Base-by-base conservation (phyloP, 2,329 filamentous ascomycete species). In the Xylariaceae sp. region DNA sequence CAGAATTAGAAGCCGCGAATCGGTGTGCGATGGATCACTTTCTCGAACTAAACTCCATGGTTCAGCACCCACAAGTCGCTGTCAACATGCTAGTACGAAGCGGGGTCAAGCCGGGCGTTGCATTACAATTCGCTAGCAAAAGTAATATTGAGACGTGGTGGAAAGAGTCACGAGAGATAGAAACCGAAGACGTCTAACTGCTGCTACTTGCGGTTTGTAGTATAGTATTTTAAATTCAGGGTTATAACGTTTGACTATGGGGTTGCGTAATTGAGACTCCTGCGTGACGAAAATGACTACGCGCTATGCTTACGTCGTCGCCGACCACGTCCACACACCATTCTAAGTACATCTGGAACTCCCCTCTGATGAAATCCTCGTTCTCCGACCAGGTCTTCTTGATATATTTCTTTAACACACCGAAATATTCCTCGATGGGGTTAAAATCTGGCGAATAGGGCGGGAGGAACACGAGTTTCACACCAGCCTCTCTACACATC, bases 401-500 rank as follows among this genome's bases (percentile, higher is more conserved):
- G 6, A 38, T 39, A 39, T 39, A 44, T 16, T 39, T 27, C 22
- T 44, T 44, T 6, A 44, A 34, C 23, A 39, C 21, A n/a, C 21
- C 21, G 39, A 45, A 45, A 32, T 37, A 37, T 23, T 43, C 32
- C 22, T 43, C 32, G 14, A 43, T 43, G n/a, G 35, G 25, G 41
- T 43, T 43, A n/a, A 43, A 43, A 21, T 43, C 22, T 14, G 20
- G 41, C 22, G 41, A 43, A 25, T 43, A 43, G 17, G 32, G 41
- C 22, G 5, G 23, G n/a, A 43, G 20, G 19, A 22, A 43, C 32
- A 37, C 20, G 3, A 36, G 23, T 25, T 22, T 37, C n/a, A 43
- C 20, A 22, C 29, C 34, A 37, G 58, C 49, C 36, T 55, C 37
- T 45, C n/a, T 4, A 48, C 52, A 61, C 47, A 62, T 43, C 46